phyloP scores from a whole-genome alignment of 495 filamentous ascomycete species.

The Penicillium arizonense region DNA sequence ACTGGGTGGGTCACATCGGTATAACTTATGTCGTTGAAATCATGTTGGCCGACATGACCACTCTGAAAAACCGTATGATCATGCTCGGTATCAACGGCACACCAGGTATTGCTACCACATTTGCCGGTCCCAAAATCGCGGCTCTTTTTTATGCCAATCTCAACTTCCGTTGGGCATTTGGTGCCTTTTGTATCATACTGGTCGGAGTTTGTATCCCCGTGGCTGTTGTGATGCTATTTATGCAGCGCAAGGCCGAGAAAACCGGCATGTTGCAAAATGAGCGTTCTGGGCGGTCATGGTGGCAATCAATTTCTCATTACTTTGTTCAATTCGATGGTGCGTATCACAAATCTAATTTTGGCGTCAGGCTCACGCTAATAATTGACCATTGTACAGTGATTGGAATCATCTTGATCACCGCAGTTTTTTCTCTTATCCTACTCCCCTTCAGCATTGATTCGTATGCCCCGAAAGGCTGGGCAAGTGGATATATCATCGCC shows the following conservation, averaged over 20 bases:
- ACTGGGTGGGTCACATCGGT: slow-evolving; percentile 52
- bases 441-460: slow-evolving; percentile 53
- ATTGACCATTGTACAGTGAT: slow-evolving; percentile 19
- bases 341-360: neutral
- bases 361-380: neutral
- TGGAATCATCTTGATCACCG: slow-evolving; percentile 53
- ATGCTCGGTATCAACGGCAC: slow-evolving; percentile 53
- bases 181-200: slow-evolving; percentile 52
- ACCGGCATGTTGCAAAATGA: slow-evolving; percentile 25
- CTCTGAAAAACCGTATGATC: slow-evolving; percentile 54
- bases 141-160: slow-evolving; percentile 12
- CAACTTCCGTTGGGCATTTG: slow-evolving; percentile 57
- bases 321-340: slow-evolving; percentile 19
- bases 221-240: slow-evolving; percentile 45
- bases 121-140: slow-evolving; percentile 17
- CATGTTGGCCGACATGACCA: slow-evolving; percentile 61
- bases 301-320: slow-evolving; percentile 16
- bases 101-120: slow-evolving; percentile 55
- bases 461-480: slow-evolving; percentile 43
- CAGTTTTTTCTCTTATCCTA: slow-evolving; percentile 47
- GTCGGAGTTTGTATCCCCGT: slow-evolving; percentile 33
- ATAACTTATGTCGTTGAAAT: slow-evolving; percentile 50
- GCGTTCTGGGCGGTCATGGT: slow-evolving; percentile 17
- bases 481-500: slow-evolving; percentile 46
- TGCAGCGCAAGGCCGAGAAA: slow-evolving; percentile 47